Evolutionary conservation across 805 yeast species (phyloP), one percentile per base, ranked within the genome.

Genomic region (Lachancea waltii): DNA sequence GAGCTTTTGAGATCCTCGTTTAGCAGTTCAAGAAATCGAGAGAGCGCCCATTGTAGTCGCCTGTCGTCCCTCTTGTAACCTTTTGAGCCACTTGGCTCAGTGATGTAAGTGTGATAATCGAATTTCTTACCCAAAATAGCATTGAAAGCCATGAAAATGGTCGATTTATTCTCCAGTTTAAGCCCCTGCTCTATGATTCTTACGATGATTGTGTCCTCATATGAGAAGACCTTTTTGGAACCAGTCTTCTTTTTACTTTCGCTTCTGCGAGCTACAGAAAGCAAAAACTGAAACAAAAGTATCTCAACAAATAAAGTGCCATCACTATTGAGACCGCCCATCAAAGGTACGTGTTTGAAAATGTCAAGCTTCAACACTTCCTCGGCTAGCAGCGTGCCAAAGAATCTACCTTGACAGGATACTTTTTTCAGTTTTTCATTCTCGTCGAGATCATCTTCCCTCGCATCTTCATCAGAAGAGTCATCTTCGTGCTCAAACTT

Each of bases 381-480:
- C 50, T 84, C 86, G 2, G 83, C 77, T 13, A 89, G 72, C 30
- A 92, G 55, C 35, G 65, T 67, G 0, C 95, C 97, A 51, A 75
- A 92, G 46, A 92, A 77, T 42, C 85, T 70, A 3, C 95, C 97
- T 47, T 80, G 66, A 47, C 85, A 85, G 31, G 83, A 69, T 16
- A 79, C 67, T 47, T 74, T 74, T 48, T 73, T 74, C 24, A 84
- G 56, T 47, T 75, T 73, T 6, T 67, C 50, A 30, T 75, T 80
- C 22, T 79, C 89, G 45, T 70, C 69, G 11, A 56, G 54, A 7
- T 58, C 69, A n/a, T 60, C 52, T 26, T 64, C 63, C 4, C 46
- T 52, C 23, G 40, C 48, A 36, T 48, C 59, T 24, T 53, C 59
- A 6, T 51, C 53, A 23, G 55, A 67, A 47, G 47, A 51, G 16